A percentile compares a stretch with the other conserved stretches of the same genome.
Evolutionary conservation across 2,329 filamentous ascomycete species (phyloP).

Genomic region (Aspergillus cejpii): DNA sequence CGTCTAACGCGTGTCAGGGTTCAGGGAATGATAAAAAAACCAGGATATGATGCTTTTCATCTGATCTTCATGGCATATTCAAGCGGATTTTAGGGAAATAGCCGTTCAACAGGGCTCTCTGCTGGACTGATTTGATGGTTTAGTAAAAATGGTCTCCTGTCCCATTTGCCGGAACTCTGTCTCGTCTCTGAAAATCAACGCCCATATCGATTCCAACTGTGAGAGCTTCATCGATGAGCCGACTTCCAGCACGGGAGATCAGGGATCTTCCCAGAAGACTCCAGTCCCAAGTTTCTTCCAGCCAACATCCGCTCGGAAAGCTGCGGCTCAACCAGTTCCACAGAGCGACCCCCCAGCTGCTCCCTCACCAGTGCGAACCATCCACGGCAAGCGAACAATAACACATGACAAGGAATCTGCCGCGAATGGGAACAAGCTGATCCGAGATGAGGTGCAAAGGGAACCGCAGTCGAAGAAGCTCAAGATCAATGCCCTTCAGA

Average conservation of each 20-base stretch:
- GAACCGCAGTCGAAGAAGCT: constrained; percentile 55
- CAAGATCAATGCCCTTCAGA: constrained; percentile 58
- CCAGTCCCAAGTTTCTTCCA: constrained; percentile 51
- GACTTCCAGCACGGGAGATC: constrained; percentile 41
- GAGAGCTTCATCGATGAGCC: constrained; percentile 54
- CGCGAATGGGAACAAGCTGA: constrained; percentile 18
- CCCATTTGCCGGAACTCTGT: constrained; percentile 67
- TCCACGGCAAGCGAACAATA: constrained; percentile 30
- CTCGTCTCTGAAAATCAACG: constrained; percentile 62
- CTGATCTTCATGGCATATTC: neutral
- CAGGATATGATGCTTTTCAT: neutral
- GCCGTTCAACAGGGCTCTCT: neutral
- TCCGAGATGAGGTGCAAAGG: constrained; percentile 20
- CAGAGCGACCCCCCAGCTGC: constrained; percentile 20
- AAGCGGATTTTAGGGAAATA: neutral
- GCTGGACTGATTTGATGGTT: neutral
- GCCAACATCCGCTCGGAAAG: constrained; percentile 44
- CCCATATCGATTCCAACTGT: constrained; percentile 83
- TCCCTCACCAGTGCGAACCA: constrained; percentile 23
- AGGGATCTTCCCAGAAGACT: constrained; percentile 33
- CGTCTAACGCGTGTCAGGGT: neutral
- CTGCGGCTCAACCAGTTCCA: constrained; percentile 22
- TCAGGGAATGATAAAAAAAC: neutral
- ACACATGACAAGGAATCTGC: constrained; percentile 21
- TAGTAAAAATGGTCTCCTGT: constrained; percentile 57